Evolutionary conservation across 257 asterid genomes (phyloP), one percentile per base, ranked within the genome.

Genomic region (Nicotiana benthamiana): DNA sequence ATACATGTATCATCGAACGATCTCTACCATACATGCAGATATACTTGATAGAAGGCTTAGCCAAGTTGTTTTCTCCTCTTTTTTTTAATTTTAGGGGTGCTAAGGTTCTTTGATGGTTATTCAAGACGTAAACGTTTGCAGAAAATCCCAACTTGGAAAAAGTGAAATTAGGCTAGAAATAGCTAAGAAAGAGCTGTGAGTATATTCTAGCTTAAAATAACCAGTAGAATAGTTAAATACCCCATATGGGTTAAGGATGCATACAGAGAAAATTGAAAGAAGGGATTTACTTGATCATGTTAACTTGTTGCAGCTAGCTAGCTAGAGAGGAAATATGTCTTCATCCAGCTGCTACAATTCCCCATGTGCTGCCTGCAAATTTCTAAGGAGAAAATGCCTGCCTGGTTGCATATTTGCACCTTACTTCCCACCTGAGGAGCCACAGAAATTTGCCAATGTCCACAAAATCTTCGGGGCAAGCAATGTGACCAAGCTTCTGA

Each of bases 331-430:
- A 63, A 79, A 36, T 1, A 88, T 88, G 91, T 88, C 91, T 6
- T 86, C 92, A 83, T 83, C 88, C 48, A 85, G 84, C 82, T 82
- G 88, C 18, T 86, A 83, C 88, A 88, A 83, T 60, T 80, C 87
- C 17, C 91, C 89, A 8, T 88, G 91, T 77, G 91, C 91, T 30
- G 90, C 90, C 76, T 88, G 91, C 89, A 88, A 88, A 64, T 88
- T 88, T 87, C 79, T 88, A 56, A 67, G 91, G 68, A 83, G 90
- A 53, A 88, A 86, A 61, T 88, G 91, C 67, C 53, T 80, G 66
- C 83, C 90, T 0, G 85, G 77, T 3, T 87, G 90, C 81, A 80
- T 83, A 0, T 87, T 85, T 60, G 90, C 88, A 13, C 90, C 90
- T 6, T 84, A 88, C 32, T 86, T 88, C 52, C 89, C 89, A 11